Evolutionary conservation across 352 stramenopile species (phyloP).

Genomic region (Pythium aquatile): DNA sequence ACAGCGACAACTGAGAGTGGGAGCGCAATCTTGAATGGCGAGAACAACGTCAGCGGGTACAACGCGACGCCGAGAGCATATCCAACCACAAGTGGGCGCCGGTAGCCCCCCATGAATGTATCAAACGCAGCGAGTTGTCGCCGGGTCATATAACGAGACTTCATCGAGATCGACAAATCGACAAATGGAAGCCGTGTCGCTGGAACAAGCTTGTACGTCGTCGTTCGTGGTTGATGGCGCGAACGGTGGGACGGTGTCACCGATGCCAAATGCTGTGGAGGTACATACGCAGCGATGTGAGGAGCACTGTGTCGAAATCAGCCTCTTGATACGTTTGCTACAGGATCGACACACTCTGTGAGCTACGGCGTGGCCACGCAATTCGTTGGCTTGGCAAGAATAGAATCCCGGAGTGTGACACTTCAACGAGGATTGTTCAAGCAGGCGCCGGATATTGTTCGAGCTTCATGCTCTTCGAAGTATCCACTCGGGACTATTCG

Average conservation of each 20-base stretch:
- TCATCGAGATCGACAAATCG: slow-evolving; percentile 10
- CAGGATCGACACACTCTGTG: not conserved
- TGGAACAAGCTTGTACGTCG: not conserved
- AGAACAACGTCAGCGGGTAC: slow-evolving; percentile 3
- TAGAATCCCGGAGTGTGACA: too few relatives aligned
- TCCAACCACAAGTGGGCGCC: not conserved
- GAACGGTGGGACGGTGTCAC: not conserved
- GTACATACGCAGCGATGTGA: not conserved
- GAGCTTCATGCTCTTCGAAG: too few relatives aligned
- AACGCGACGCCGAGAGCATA: not conserved
- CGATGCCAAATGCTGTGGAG: not conserved
- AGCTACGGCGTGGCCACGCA: too few relatives aligned
- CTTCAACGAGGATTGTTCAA: too few relatives aligned
- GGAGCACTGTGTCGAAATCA: not conserved
- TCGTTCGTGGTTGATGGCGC: not conserved
- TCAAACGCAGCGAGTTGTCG: slow-evolving; percentile 6
- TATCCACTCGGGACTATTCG: too few relatives aligned
- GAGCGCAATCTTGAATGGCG: not conserved
- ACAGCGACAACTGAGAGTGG: not conserved
- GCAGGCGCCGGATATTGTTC: too few relatives aligned
- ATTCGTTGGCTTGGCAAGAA: too few relatives aligned
- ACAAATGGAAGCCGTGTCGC: slow-evolving; percentile 5
- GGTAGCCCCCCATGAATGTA: not conserved
- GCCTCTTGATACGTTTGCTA: not conserved
- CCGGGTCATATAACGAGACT: slow-evolving; percentile 5